Base-by-base conservation (phyloP, 2,329 filamentous ascomycete species). In the Akanthomyces uredinophilus region DNA sequence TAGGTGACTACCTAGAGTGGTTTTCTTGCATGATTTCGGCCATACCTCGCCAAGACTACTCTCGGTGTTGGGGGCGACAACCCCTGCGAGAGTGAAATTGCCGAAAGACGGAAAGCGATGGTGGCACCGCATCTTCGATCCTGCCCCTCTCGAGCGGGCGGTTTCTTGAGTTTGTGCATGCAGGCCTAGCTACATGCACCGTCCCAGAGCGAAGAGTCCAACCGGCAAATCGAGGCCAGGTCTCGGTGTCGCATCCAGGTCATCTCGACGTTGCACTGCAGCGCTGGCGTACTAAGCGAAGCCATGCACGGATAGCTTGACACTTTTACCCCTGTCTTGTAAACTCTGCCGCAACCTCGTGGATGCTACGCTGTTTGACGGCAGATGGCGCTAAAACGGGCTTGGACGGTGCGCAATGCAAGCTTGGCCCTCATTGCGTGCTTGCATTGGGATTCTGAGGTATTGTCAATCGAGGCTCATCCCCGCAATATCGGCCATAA, bases 241-340 rank as follows among this genome's bases (percentile, higher is more conserved):
- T 13, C 35, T 22, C 49, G 18, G 29, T 16, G 49, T 52, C 27
- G 49, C 32, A 37, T 37, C 18, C 27, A 39, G 8, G 51, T 54
- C 51, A 54, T 54, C 51, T 39, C 51, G 32, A 27, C 51, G 51
- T 54, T 41, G 32, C 51, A 54, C 39, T 24, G 51, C 51, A 41
- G n/a, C 32, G 14, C 51, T 54, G 51, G 35, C 49, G 27, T 35
- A 29, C 29, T 22, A 7, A 24, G 6, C 46, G 4, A 16, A 16
- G 7, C 14, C 10, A 16, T 5, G 27, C 27, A 29, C 27, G 27
- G 27, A 5, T 39, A 7, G 22, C 14, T 49, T 49, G 46, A 49
- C 24, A 29, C 10, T 49, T 49, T 49, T 49, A 29, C 13, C 22
- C 14, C 14, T 5, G 20, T 14, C 27, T 2, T 51, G 24, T 8